phyloP scores from a whole-genome alignment of 2,329 filamentous ascomycete species.

The Hirsutella rhossiliensis region DNA sequence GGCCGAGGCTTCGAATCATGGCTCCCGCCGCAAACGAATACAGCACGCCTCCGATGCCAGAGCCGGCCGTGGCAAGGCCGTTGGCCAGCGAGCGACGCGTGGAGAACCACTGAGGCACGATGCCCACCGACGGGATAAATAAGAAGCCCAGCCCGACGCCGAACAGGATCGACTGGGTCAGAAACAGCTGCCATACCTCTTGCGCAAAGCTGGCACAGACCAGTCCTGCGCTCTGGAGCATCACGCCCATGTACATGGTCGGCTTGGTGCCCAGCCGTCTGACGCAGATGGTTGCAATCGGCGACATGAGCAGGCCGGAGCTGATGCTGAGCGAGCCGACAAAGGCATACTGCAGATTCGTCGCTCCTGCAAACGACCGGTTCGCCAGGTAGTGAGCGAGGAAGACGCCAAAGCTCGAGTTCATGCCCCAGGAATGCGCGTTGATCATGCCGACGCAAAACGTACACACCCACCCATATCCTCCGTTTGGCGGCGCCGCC shows the following conservation, averaged over 20 bases:
- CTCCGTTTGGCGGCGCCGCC: neutral
- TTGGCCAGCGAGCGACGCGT: neutral
- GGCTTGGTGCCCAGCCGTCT: neutral
- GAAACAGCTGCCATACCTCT: neutral
- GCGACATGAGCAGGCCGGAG: neutral
- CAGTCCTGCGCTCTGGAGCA: neutral
- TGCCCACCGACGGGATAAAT: neutral
- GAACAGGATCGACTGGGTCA: neutral
- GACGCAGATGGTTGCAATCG: neutral
- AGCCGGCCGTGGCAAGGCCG: neutral
- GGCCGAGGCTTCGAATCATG: neutral
- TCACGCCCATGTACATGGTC: neutral
- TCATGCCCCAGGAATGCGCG: neutral
- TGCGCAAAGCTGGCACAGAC: neutral
- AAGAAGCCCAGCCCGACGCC: neutral
- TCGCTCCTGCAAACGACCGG: neutral
- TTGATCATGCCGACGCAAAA: neutral
- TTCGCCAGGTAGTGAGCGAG: neutral
- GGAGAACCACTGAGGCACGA: neutral
- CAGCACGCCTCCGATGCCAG: neutral
- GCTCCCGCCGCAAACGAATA: neutral
- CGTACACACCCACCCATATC: neutral
- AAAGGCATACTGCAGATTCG: neutral
- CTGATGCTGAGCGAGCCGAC: neutral
- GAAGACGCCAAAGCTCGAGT: neutral